These are phyloP conservation scores for Coprinopsis cinerea DNA, from an alignment of 768 basidiomycete genomes.

Conservation along the genomic window DNA sequence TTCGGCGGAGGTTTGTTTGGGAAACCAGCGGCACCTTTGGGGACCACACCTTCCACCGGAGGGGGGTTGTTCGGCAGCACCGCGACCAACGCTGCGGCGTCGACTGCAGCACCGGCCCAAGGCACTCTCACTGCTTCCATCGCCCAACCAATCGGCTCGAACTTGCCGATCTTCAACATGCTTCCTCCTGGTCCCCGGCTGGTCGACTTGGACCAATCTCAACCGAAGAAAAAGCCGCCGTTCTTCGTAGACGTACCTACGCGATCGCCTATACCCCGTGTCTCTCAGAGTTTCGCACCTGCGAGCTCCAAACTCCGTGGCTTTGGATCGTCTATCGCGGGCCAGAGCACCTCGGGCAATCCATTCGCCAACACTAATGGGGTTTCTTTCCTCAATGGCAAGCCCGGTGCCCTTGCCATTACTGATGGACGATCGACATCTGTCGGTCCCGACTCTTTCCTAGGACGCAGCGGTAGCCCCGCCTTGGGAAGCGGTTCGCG, in stretches of 20 bases:
- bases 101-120: conserved; percentile 40
- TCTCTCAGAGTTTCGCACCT: conserved; percentile 60
- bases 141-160: conserved; percentile 73
- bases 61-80: conserved; percentile 27
- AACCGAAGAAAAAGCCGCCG: conserved; percentile 68
- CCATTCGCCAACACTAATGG: conserved; percentile 21
- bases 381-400: conserved; percentile 49
- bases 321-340: conserved; percentile 41
- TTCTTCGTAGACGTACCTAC: conserved; percentile 76
- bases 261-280: conserved; percentile 62
- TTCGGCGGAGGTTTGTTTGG: conserved; percentile 49
- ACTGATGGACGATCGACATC: conserved; percentile 42
- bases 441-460: conserved; percentile 51
- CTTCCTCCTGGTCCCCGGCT: conserved; percentile 67
- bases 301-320: conserved; percentile 69
- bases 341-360: conserved; percentile 25
- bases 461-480: conserved; percentile 55
- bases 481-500: conserved; percentile 62
- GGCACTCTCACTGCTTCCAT: conserved; percentile 78
- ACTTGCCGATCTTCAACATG: conserved; percentile 69
- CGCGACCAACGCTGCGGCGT: conserved; percentile 31
- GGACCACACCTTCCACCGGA: conserved; percentile 21
- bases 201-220: conserved; percentile 49
- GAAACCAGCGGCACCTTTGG: conserved; percentile 41
- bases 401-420: conserved; percentile 48